phyloP scores from a whole-genome alignment of 2,329 filamentous ascomycete species.

The Beauveria bassiana region DNA sequence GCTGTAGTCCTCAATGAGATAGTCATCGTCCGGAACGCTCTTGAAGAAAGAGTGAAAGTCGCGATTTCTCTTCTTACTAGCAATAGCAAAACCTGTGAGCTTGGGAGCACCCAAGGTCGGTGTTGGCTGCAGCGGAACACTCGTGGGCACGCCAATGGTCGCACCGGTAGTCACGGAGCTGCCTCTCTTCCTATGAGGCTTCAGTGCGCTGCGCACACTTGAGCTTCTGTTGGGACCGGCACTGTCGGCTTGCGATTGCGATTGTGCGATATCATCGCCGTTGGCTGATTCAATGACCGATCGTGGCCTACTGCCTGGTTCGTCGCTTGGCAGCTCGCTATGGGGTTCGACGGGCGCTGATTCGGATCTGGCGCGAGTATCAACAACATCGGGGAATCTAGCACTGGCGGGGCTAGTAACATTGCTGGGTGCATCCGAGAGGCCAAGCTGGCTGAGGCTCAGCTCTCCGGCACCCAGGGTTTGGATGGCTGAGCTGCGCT shows the following conservation, averaged over 20 bases:
- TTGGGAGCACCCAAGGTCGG: conserved; percentile 57
- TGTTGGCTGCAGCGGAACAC: conserved; percentile 51
- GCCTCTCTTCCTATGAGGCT: conserved; percentile 64
- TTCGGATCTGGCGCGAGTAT: conserved; percentile 45
- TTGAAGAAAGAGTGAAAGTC: conserved; percentile 93
- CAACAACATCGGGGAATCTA: conserved; percentile 43
- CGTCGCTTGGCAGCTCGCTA: conserved; percentile 25
- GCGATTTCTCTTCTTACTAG: conserved; percentile 89
- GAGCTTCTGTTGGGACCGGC: conserved; percentile 58
- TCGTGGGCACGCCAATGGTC: conserved; percentile 64
- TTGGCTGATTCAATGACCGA: conserved; percentile 43
- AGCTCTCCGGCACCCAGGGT: conserved; percentile 85
- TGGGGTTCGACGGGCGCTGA: conserved; percentile 46
- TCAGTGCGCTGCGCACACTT: conserved; percentile 58
- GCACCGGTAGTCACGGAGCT: conserved; percentile 66
- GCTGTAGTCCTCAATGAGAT: conserved; percentile 96
- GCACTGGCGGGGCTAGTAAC: conserved; percentile 49
- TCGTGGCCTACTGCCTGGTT: conserved; percentile 33
- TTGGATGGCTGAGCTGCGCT: conserved; percentile 71
- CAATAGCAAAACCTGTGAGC: conserved; percentile 89
- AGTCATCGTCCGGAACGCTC: conserved; percentile 96
- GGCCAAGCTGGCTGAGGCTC: conserved; percentile 80
- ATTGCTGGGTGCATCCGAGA: conserved; percentile 51
- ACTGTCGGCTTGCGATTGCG: conserved; percentile 48
- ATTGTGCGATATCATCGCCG: conserved; percentile 47